Conservation (phyloP, 2,329 filamentous ascomycete species). For the Arthrobotrys entomopaga region DNA sequence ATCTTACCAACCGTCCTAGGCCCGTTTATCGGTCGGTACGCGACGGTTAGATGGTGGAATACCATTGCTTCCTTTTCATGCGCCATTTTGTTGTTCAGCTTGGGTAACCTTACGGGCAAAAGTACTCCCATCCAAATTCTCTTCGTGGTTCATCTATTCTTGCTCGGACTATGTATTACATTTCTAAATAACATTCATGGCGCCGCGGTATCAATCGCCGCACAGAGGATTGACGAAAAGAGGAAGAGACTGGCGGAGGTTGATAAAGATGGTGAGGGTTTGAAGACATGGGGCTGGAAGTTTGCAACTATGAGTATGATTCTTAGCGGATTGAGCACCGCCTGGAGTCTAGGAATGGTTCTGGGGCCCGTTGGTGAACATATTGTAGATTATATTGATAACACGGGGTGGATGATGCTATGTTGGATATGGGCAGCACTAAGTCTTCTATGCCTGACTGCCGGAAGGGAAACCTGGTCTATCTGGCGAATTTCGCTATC, state of each 20-base stretch:
- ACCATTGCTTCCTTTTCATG: background rate
- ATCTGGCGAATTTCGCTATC: no score
- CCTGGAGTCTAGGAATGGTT: conserved; percentile 9
- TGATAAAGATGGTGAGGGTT: background rate
- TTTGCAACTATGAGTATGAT: conserved; percentile 2
- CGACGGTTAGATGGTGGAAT: background rate
- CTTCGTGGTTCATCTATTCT: conserved; percentile 1
- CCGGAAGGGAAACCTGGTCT: background rate
- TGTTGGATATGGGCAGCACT: background rate
- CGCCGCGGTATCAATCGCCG: background rate
- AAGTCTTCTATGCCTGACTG: background rate
- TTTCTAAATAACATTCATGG: background rate
- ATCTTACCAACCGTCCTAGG: background rate
- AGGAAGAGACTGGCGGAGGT: background rate
- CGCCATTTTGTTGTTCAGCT: background rate
- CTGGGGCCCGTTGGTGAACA: background rate
- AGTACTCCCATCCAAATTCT: background rate
- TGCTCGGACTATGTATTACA: background rate
- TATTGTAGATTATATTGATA: background rate
- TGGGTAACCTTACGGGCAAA: background rate
- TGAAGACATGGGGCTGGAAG: background rate
- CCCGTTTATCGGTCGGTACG: background rate
- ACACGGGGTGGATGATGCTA: background rate
- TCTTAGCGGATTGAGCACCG: conserved; percentile 3
- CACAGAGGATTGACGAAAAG: background rate